Conservation (phyloP, 2,329 filamentous ascomycete species). For the Alternaria novae-zelandiae region DNA sequence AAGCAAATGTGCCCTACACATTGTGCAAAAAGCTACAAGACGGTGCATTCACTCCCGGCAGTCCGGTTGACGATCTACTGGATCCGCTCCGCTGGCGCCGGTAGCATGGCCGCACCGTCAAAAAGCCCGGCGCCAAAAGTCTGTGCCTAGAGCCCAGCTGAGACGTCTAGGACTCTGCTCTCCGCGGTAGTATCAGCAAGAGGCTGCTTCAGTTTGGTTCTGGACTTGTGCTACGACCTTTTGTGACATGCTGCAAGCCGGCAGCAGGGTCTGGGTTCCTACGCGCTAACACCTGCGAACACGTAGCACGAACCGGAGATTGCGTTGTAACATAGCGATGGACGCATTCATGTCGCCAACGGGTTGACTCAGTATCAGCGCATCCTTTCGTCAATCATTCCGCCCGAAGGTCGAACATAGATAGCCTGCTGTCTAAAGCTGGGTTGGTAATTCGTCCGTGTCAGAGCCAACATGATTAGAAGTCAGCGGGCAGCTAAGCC, state of each 20-base stretch:
- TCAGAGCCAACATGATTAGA: neutral
- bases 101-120: neutral
- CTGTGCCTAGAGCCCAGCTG: neutral
- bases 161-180: neutral
- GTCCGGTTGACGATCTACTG: constrained; percentile 1
- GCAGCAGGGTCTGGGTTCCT: neutral
- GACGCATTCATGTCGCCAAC: neutral
- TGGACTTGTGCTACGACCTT: neutral
- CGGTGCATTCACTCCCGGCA: neutral
- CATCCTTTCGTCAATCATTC: neutral
- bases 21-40: neutral
- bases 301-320: constrained; percentile 7
- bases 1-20: neutral
- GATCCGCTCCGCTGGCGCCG: neutral
- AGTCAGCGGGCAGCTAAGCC: neutral
- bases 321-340: constrained; percentile 13
- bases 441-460: constrained; percentile 6
- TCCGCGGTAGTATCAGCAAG: neutral
- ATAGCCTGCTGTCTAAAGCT: neutral
- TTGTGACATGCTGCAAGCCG: constrained; percentile 1
- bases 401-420: neutral
- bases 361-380: neutral
- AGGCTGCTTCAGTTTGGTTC: neutral
- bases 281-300: constrained; percentile 4
- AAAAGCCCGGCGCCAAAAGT: neutral